Base-by-base conservation (phyloP, 164 flowering plant species). In the Hamamelis virginiana region DNA sequence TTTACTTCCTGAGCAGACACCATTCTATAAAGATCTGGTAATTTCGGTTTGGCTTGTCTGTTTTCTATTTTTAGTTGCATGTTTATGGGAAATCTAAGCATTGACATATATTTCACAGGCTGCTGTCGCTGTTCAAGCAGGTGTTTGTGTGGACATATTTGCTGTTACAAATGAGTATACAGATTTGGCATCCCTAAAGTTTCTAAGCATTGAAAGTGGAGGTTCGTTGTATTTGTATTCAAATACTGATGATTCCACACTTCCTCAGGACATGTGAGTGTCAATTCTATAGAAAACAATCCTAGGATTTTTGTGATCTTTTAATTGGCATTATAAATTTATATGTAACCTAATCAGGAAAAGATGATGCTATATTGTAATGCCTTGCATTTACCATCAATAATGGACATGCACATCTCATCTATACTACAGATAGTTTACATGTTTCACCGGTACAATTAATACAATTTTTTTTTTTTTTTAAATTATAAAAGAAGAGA, bases 161-260 rank as follows among this genome's bases (percentile, higher is more conserved):
- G 97, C 98, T 77, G 92, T 96, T 27, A 96, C 99, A 74, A 96
- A 96, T 77, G 99, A 96, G 78, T 96, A 96, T 71, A 93, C 98
- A 33, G 98, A 96, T 77, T 78, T 96, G 78, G 99, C 99, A 50
- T 96, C 99, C 41, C 83, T 96, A 23, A 96, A 93, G 74, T 96
- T 93, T 82, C 89, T 96, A 59, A 92, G 99, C 69, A 93, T 96
- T 70, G 98, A 93, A 62, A 96, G 99, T 85, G 99, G 99, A 45
- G 99, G 98, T 46, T 89, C 98, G 22, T 71, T 93, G 74, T 91
- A 84, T 78, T 68, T 93, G 68, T 96, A 91, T 83, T 75, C 98
- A 62, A 96, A 69, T 73, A 93, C 96, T 13, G 99, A 93, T 76
- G 98, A 96, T 76, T 96, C 99, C 53, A 96, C 99, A 50, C 92